Evolutionary conservation across 176 grass and related monocot species (phyloP).

Genomic region (Paspalum notatum): DNA sequence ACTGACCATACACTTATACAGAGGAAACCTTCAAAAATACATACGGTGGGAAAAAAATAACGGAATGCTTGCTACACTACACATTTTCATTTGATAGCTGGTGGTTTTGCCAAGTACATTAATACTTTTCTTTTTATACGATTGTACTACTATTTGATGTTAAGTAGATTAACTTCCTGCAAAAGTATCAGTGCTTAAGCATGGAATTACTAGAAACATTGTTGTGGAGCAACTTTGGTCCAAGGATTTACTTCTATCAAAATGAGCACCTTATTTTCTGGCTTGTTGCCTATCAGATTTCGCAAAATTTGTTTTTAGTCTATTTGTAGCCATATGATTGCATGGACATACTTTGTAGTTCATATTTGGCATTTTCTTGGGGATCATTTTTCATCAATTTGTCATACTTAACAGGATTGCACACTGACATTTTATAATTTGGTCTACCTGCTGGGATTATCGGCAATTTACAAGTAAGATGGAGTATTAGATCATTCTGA

Average conservation of each 20-base stretch:
- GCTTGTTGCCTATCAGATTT: not conserved
- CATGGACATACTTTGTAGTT: conserved; percentile 39
- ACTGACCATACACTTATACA: not conserved
- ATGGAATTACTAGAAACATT: not conserved
- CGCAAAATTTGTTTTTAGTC: not conserved
- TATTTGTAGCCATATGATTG: conserved; percentile 20
- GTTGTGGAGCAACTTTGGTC: not conserved
- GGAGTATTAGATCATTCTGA: conserved; percentile 73
- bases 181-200: not conserved
- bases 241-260: not conserved
- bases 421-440: conserved; percentile 69
- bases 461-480: conserved; percentile 72
- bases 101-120: not conserved
- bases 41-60: not conserved
- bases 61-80: not conserved
- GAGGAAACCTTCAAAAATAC: conserved; percentile 5
- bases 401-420: conserved; percentile 72
- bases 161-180: not conserved
- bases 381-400: conserved; percentile 63
- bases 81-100: conserved; percentile 11
- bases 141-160: not conserved
- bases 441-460: conserved; percentile 64
- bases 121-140: not conserved
- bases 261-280: conserved; percentile 12
- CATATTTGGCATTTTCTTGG: conserved; percentile 48